A percentile compares a stretch with the other conserved stretches of the same genome.
These are phyloP conservation scores for Rhizopus delemar DNA, from an alignment of 371 early-diverging fungal species.

Conservation along the genomic window DNA sequence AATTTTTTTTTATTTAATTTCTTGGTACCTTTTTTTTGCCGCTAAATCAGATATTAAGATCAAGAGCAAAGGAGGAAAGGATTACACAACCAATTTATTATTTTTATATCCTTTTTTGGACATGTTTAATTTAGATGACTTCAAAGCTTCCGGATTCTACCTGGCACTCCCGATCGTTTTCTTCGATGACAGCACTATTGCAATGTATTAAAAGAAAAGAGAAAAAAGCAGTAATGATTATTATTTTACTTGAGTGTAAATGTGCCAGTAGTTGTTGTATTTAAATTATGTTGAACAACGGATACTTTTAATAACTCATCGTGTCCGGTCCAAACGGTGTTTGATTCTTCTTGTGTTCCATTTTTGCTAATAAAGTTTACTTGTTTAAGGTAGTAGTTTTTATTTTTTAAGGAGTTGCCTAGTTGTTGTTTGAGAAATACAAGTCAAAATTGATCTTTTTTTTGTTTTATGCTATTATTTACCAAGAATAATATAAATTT, in stretches of 20 bases:
- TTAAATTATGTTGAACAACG: conserved; percentile 22
- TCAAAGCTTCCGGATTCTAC: conserved; percentile 21
- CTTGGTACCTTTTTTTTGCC: not conserved
- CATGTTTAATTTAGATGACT: not conserved
- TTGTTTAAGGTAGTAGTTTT: not conserved
- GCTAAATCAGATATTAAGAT: conserved; percentile 10
- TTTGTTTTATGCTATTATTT: not conserved
- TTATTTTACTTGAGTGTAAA: conserved; percentile 7
- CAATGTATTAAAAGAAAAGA: not conserved
- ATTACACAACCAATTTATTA: conserved; percentile 1
- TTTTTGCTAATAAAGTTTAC: conserved; percentile 1
- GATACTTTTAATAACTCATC: conserved; percentile 16
- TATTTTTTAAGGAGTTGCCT: conserved; percentile 3
- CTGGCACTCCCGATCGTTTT: conserved; percentile 15
- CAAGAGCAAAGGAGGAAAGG: not conserved
- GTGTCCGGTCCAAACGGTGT: conserved; percentile 18
- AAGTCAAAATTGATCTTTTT: too few species aligned
- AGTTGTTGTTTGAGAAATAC: not conserved
- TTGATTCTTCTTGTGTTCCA: conserved; percentile 7
- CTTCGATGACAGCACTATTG: conserved; percentile 10
- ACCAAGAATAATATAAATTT: not conserved
- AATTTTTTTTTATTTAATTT: not conserved
- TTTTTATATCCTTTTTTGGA: not conserved
- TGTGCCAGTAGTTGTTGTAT: conserved; percentile 12
- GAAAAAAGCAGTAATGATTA: not conserved